Evolutionary conservation across 2,329 filamentous ascomycete genomes (phyloP).

Genomic region (Lecanosticta acicola): DNA sequence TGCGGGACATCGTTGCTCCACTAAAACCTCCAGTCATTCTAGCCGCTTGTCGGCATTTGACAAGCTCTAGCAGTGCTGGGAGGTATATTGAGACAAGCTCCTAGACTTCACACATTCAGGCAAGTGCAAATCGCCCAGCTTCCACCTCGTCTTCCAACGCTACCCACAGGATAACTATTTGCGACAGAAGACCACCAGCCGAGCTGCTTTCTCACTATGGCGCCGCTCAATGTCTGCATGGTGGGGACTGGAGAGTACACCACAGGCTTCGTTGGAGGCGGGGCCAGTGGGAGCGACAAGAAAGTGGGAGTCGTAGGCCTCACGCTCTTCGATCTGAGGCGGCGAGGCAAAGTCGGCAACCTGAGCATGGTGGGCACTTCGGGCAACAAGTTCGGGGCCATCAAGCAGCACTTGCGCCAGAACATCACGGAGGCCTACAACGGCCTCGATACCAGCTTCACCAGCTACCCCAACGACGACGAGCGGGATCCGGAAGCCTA

Average conservation of each 20-base stretch:
- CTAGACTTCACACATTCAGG: background rate
- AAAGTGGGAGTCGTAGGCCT: slow-evolving; percentile 91
- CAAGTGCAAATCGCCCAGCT: no score
- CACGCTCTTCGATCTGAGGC: slow-evolving; percentile 80
- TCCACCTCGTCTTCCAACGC: no score
- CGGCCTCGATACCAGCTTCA: slow-evolving; percentile 77
- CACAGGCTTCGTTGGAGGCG: slow-evolving; percentile 83
- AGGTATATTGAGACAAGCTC: background rate
- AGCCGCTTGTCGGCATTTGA: slow-evolving; percentile 18
- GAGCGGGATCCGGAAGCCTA: slow-evolving; percentile 72
- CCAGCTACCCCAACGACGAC: slow-evolving; percentile 72
- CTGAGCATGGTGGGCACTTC: slow-evolving; percentile 87
- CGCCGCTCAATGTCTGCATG: slow-evolving; percentile 47
- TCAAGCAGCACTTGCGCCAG: slow-evolving; percentile 79
- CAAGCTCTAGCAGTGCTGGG: slow-evolving; percentile 6
- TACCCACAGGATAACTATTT: no score
- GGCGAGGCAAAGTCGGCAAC: slow-evolving; percentile 79
- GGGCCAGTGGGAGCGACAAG: slow-evolving; percentile 83
- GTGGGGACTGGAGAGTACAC: slow-evolving; percentile 94
- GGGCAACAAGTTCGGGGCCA: slow-evolving; percentile 84
- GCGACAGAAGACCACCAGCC: background rate
- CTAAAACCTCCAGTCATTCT: slow-evolving; percentile 3
- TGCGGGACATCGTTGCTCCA: slow-evolving; percentile 6
- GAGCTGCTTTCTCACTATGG: slow-evolving; percentile 33
- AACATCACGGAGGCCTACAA: slow-evolving; percentile 82